A percentile compares a stretch with the other conserved stretches of the same genome.
Conservation (phyloP, 371 early-diverging fungal genomes). For the Rhizopus arrhizus region DNA sequence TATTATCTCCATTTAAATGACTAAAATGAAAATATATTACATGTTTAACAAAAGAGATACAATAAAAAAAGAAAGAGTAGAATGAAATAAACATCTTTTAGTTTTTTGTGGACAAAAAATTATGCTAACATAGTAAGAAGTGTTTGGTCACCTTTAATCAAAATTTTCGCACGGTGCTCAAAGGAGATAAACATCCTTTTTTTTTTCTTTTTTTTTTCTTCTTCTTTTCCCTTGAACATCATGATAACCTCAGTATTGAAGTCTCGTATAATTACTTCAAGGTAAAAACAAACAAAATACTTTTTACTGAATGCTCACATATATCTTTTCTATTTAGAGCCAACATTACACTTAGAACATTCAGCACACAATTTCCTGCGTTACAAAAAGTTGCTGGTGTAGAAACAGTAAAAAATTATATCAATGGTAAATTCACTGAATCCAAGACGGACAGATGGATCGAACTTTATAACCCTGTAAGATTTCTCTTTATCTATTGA, state of each 20-base stretch:
- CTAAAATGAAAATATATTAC: no score
- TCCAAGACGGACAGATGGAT: constrained; percentile 88
- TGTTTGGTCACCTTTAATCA: neutral
- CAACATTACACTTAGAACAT: constrained; percentile 23
- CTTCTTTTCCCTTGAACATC: neutral
- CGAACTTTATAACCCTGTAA: constrained; percentile 89
- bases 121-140: no score
- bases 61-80: no score
- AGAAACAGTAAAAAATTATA: constrained; percentile 73
- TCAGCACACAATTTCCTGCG: constrained; percentile 45
- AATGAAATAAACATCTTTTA: no score
- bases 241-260: neutral
- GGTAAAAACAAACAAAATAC: neutral
- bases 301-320: neutral
- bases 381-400: constrained; percentile 44
- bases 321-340: neutral
- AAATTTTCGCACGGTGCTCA: neutral
- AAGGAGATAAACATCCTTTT: no score
- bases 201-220: neutral
- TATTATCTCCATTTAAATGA: no score
- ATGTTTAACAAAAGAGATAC: no score
- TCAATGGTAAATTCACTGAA: constrained; percentile 92
- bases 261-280: neutral
- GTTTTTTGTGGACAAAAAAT: no score
- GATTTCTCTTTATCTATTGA: constrained; percentile 9